These are phyloP conservation scores for Streptanthus diversifolius DNA, from an alignment of 345 rosid species.

Conservation along the genomic window DNA sequence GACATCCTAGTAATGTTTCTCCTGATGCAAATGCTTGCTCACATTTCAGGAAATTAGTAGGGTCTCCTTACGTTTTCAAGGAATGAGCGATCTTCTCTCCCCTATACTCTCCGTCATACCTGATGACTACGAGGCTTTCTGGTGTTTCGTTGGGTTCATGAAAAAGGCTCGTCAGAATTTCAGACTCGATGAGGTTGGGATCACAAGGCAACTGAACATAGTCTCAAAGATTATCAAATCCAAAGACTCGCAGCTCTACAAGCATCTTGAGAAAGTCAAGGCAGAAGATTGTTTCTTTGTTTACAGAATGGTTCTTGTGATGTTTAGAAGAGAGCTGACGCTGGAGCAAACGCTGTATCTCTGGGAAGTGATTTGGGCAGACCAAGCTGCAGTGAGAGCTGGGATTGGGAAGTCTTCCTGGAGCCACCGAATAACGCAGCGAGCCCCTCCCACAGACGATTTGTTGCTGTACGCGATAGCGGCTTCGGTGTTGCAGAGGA, in stretches of 20 bases:
- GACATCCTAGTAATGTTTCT: background rate
- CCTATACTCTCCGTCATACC: slow-evolving; percentile 74
- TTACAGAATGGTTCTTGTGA: slow-evolving; percentile 93
- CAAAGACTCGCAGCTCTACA: slow-evolving; percentile 85
- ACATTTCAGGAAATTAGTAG: slow-evolving; percentile 57
- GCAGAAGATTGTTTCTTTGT: slow-evolving; percentile 98
- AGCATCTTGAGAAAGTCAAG: slow-evolving; percentile 81
- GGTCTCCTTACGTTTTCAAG: slow-evolving; percentile 69
- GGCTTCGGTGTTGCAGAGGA: slow-evolving; percentile 84
- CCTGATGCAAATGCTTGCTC: background rate
- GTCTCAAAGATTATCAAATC: slow-evolving; percentile 83
- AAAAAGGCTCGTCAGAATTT: slow-evolving; percentile 94
- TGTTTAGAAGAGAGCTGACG: slow-evolving; percentile 83
- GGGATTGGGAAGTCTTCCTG: slow-evolving; percentile 84
- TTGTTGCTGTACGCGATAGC: slow-evolving; percentile 79
- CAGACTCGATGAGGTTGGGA: slow-evolving; percentile 89
- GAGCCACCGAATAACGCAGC: slow-evolving; percentile 71
- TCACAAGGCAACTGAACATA: slow-evolving; percentile 72
- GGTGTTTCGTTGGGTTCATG: slow-evolving; percentile 98
- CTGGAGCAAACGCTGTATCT: slow-evolving; percentile 80
- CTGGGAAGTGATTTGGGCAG: slow-evolving; percentile 99
- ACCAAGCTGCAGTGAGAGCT: slow-evolving; percentile 89
- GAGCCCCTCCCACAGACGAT: slow-evolving; percentile 90
- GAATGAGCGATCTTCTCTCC: slow-evolving; percentile 96
- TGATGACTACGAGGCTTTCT: slow-evolving; percentile 89